phyloP scores from a whole-genome alignment of 164 flowering plant species.

The Chloranthus sessilifolius region DNA sequence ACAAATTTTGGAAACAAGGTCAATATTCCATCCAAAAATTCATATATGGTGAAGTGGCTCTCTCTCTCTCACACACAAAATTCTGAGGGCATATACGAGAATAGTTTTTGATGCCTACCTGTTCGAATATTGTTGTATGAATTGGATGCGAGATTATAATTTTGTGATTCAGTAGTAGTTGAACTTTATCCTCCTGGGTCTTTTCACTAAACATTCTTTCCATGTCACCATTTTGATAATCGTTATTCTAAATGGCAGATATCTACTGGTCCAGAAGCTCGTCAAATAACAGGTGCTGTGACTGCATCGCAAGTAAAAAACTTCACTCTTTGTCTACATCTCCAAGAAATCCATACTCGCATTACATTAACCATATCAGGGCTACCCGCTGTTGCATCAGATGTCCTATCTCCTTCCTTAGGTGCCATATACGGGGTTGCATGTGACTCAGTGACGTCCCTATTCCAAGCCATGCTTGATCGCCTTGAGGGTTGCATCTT shows the following conservation, averaged over 20 bases:
- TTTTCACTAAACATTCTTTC: no score
- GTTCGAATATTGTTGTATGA: no score
- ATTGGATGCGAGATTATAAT: no score
- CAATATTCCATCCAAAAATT: no score
- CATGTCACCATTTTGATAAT: background rate
- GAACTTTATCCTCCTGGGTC: no score
- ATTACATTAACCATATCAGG: slow-evolving; percentile 48
- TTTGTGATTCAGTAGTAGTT: no score
- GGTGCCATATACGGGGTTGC: slow-evolving; percentile 80
- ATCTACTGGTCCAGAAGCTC: slow-evolving; percentile 91
- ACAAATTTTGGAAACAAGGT: no score
- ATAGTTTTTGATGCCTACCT: no score
- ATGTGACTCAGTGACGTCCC: slow-evolving; percentile 75
- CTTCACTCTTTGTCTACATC: slow-evolving; percentile 78
- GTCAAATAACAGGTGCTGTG: slow-evolving; percentile 83
- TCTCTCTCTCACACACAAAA: no score
- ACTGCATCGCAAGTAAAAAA: slow-evolving; percentile 79
- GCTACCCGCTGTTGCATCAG: slow-evolving; percentile 68
- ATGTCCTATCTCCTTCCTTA: slow-evolving; percentile 72
- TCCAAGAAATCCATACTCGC: slow-evolving; percentile 82
- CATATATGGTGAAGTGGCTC: no score
- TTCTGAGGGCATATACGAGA: no score
- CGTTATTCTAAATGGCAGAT: slow-evolving; percentile 39
- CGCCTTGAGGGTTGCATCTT: slow-evolving; percentile 83
- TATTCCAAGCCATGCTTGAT: slow-evolving; percentile 88